Base-by-base conservation (phyloP, 441 rosid genomes). In the Gossypium laxum region DNA sequence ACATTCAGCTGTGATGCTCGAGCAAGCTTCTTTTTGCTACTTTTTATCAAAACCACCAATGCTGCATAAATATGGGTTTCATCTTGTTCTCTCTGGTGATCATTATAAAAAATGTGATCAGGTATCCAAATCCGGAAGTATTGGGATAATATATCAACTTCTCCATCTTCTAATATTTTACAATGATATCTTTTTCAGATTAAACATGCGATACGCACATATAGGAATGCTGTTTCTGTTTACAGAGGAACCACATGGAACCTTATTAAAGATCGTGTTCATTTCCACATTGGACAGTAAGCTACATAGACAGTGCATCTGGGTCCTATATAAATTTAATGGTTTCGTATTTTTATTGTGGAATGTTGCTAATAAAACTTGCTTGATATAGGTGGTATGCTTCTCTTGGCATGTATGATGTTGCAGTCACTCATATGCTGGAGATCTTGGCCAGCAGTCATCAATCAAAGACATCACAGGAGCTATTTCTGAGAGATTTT, bases 11-110 rank as follows among this genome's bases (percentile, higher is more conserved):
- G 96, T 95, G 65, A 89, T 95, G 98, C 90, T 92, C 60, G 99
- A 95, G 91, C 99, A 95, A 87, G 96, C 96, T 79, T 91, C 99
- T 70, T 92, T 92, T 78, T 95, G 99, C 83, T 95, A 87, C 83
- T 80, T 92, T 83, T 82, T 91, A 70, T 87, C 96, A 55, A 84
- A 82, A 80, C 99, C 97, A 67, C 82, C 92, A 63, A 92, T 95
- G 99, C 74, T 92, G 75, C 89, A 92, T 82, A 95, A 92, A 82
- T 92, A 88, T 86, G 99, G 99, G 64, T 92, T 92, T 84, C 98
- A 92, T 88, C 90, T 92, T 75, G 89, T 95, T 82, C 98, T 95
- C 80, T 89, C 98, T 63, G 99, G 99, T 26, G 97, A 92, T 74
- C 96, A 85, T 58, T 95, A 95, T 74, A 91, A 80, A 85, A 92